Evolutionary conservation across 768 basidiomycete species (phyloP).

Genomic region (Russula abietina): DNA sequence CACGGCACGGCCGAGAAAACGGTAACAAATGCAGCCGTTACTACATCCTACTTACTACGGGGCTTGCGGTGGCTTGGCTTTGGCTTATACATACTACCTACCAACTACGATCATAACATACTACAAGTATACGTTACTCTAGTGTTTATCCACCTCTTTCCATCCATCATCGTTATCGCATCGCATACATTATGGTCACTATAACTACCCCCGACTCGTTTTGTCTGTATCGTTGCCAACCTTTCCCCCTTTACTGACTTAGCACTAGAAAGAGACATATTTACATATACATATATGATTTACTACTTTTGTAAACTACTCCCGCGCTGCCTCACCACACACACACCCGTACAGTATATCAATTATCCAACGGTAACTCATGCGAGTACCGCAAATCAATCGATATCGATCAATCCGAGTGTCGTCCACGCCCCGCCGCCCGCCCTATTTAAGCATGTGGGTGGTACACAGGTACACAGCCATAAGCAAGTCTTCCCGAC

Average conservation of each 20-base stretch:
- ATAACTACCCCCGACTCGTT: slow-evolving; percentile 18
- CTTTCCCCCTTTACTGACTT: not conserved
- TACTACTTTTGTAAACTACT: too few species aligned
- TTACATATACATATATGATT: slow-evolving; percentile 1
- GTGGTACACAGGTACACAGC: too few species aligned
- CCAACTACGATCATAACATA: not conserved
- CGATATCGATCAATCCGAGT: too few species aligned
- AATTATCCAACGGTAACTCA: too few species aligned
- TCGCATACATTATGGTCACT: slow-evolving; percentile 9
- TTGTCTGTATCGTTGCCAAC: slow-evolving; percentile 19
- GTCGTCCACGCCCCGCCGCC: too few species aligned
- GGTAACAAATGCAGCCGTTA: not conserved
- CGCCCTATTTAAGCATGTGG: too few species aligned
- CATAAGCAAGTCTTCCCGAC: too few species aligned
- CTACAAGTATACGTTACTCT: not conserved
- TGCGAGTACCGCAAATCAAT: too few species aligned
- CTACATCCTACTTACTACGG: not conserved
- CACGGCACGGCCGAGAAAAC: not conserved
- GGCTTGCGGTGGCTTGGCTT: not conserved
- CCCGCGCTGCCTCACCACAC: too few species aligned
- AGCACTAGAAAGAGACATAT: not conserved
- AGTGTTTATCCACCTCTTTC: not conserved
- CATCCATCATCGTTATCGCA: not conserved
- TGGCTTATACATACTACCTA: too few species aligned
- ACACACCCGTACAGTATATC: too few species aligned